Evolutionary conservation across 768 basidiomycete genomes (phyloP), one percentile per base, ranked within the genome.

Genomic region (Suillus luteus): DNA sequence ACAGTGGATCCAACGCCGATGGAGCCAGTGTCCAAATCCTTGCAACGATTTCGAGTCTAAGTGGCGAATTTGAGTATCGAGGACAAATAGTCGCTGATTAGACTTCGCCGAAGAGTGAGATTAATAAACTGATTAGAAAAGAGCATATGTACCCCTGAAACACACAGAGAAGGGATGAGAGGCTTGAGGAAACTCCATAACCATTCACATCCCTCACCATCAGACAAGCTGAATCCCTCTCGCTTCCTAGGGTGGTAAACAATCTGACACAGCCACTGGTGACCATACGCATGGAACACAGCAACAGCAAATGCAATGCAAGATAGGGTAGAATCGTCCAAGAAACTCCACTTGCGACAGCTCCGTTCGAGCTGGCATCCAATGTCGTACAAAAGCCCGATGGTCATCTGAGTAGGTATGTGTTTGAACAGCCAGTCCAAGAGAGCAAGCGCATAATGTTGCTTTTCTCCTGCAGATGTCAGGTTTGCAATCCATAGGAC

Each of bases 251-350:
- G 80, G 60, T 77, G 78, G 62, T 78, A 79, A 0, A 71, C 49
- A 1, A 81, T 60, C 48, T 78, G 77, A 61, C 77, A 77, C 1
- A 68, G 49, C 75, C 77, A 77, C 44, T 76, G 68, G 48, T 78
- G 77, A 1, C 71, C 75, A 59, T 71, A 77, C 0, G 74, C 76
- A 66, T 79, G 78, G 72, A 79, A 76, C 0, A 72, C 75, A 3
- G 75, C 73, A 2, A 76, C 72, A 1, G 68, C 70, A 48, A 75
- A 76, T 1, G 48, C 8, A 11, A 79, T 65, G 24, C 66, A 40
- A 24, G 72, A 70, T 38, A 68, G 68, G 49, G 1, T 43, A 27
- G 12, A 14, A 22, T 62, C 3, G 9, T 48, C 46, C 15, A 65
- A 10, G 38, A 62, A 65, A 3, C 48, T 55, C 61, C 61, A 62